phyloP scores from a whole-genome alignment of 108 stramenopile species.

The Cyclotella sp. region DNA sequence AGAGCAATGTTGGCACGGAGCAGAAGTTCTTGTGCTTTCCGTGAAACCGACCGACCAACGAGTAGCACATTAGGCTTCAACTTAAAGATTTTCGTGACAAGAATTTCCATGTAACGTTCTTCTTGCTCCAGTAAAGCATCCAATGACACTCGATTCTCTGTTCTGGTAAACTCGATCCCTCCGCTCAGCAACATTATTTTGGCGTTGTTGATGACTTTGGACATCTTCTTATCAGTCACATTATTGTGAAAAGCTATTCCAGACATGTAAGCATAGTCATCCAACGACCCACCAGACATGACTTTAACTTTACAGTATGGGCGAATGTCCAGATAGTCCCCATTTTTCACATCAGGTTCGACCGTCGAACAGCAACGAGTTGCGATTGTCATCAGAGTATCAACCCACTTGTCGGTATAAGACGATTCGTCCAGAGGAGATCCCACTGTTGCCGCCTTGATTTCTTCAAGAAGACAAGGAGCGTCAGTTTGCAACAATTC shows the following conservation, averaged over 20 bases:
- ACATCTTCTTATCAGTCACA: conserved; percentile 90
- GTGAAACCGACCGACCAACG: conserved; percentile 83
- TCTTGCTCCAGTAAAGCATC: conserved; percentile 95
- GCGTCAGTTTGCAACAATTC: conserved; percentile 73
- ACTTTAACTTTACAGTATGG: conserved; percentile 73
- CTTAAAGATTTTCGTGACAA: conserved; percentile 91
- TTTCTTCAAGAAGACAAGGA: conserved; percentile 65
- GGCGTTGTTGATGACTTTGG: conserved; percentile 74
- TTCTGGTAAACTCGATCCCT: conserved; percentile 93
- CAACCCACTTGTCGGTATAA: conserved; percentile 63
- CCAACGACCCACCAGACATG: conserved; percentile 84
- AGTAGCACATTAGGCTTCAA: conserved; percentile 89
- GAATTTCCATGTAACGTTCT: conserved; percentile 93
- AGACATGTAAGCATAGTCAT: conserved; percentile 88
- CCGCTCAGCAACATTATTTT: conserved; percentile 92
- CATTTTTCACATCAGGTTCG: conserved; percentile 88
- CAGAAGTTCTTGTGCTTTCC: conserved; percentile 91
- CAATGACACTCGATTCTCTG: conserved; percentile 82
- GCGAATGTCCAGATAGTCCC: conserved; percentile 78
- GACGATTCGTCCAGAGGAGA: conserved; percentile 32
- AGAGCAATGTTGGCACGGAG: conserved; percentile 81
- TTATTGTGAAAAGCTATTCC: conserved; percentile 93
- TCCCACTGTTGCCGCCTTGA: conserved; percentile 34
- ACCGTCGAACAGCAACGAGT: conserved; percentile 88
- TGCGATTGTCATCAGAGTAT: conserved; percentile 78